phyloP scores from a whole-genome alignment of 805 yeast genomes.

The Candida awuae region DNA sequence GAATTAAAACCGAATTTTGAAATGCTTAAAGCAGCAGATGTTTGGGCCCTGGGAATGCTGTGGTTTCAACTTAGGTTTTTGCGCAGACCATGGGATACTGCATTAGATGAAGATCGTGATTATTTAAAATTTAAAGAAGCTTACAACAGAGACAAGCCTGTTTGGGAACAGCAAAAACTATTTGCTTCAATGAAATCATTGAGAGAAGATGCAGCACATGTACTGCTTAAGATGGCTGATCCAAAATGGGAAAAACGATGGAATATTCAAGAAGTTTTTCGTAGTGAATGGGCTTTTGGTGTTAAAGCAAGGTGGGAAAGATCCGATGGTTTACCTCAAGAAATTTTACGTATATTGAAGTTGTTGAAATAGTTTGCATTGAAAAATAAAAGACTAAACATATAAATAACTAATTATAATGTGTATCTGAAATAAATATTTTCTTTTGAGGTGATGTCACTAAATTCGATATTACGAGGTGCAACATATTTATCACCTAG shows the following conservation, averaged over 20 bases:
- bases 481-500: conserved; percentile 11
- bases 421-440: conserved; percentile 12
- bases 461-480: conserved; percentile 13
- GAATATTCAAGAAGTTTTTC: conserved; percentile 15
- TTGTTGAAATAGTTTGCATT: no score
- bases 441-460: conserved; percentile 13
- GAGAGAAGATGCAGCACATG: conserved; percentile 10
- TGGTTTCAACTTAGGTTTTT: conserved; percentile 39
- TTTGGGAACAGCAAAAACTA: conserved; percentile 15
- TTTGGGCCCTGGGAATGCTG: conserved; percentile 45
- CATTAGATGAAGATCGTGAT: conserved; percentile 26
- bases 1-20: conserved; percentile 11
- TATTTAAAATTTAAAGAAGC: conserved; percentile 15
- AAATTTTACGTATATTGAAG: neutral
- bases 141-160: conserved; percentile 14
- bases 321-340: no score
- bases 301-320: conserved; percentile 16
- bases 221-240: conserved; percentile 24
- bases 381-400: neutral
- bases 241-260: conserved; percentile 23
- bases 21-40: conserved; percentile 35
- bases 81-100: conserved; percentile 41
- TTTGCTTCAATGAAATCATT: conserved; percentile 1
- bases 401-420: neutral
- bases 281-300: conserved; percentile 29